Conservation (phyloP, 768 basidiomycete species). For the Trametes villosa region DNA sequence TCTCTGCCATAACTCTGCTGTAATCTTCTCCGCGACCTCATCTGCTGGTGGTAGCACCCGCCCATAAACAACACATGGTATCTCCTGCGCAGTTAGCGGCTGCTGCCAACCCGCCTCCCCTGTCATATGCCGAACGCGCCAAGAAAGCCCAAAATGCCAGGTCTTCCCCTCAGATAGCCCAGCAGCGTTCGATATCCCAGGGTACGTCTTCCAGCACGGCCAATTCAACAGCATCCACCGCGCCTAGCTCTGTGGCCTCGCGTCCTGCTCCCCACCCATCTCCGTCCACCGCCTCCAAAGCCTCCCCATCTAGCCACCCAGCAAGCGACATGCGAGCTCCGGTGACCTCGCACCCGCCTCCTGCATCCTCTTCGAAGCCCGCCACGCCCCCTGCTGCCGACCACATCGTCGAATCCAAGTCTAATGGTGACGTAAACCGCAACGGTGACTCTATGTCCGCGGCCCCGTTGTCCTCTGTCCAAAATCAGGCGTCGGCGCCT, state of each 20-base stretch:
- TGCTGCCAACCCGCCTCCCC: constrained; percentile 41
- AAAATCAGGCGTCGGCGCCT: constrained; percentile 29
- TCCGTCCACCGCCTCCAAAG: constrained; percentile 8
- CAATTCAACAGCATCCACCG: constrained; percentile 1
- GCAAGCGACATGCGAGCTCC: constrained; percentile 2
- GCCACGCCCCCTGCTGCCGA: constrained; percentile 1
- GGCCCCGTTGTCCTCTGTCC: constrained; percentile 25
- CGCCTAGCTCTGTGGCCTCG: constrained; percentile 12
- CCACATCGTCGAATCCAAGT: constrained; percentile 3
- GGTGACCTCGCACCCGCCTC: not conserved
- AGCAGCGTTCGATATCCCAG: constrained; percentile 4
- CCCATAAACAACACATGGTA: constrained; percentile 31
- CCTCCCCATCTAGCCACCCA: constrained; percentile 4
- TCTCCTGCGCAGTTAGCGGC: constrained; percentile 34
- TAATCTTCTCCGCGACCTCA: not conserved
- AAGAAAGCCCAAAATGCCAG: constrained; percentile 40
- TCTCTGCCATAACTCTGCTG: not conserved
- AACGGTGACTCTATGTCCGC: constrained; percentile 16
- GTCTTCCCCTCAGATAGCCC: constrained; percentile 7
- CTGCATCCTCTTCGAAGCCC: constrained; percentile 21
- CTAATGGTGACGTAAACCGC: constrained; percentile 28
- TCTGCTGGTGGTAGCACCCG: constrained; percentile 1
- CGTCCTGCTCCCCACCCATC: constrained; percentile 13
- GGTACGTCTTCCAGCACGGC: constrained; percentile 4
- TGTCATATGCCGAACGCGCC: constrained; percentile 55